phyloP scores from a whole-genome alignment of 1,139 yeast species.

The Debaryomycetaceae sp. region DNA sequence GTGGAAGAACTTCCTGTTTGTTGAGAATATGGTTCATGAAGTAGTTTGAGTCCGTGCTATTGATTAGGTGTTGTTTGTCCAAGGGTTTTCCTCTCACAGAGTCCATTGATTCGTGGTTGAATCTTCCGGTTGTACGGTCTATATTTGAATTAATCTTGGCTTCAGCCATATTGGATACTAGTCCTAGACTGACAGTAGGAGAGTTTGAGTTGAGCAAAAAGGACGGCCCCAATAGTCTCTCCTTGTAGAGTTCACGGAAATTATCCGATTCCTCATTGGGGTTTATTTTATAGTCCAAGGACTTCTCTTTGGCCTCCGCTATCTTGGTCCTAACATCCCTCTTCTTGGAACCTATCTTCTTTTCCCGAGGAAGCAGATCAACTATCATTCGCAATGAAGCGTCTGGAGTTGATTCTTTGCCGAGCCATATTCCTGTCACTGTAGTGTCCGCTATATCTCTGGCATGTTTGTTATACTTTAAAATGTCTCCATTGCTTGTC shows the following conservation, averaged over 20 bases:
- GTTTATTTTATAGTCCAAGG: slow-evolving; percentile 58
- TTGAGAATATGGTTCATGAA: slow-evolving; percentile 55
- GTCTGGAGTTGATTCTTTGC: slow-evolving; percentile 52
- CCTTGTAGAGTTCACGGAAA: slow-evolving; percentile 61
- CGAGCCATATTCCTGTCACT: slow-evolving; percentile 62
- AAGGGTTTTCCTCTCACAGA: slow-evolving; percentile 62
- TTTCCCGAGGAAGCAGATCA: slow-evolving; percentile 44
- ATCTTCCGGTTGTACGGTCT: slow-evolving; percentile 58
- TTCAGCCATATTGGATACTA: slow-evolving; percentile 66
- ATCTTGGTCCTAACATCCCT: slow-evolving; percentile 1
- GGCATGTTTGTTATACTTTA: slow-evolving; percentile 43
- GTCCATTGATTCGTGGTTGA: slow-evolving; percentile 46
- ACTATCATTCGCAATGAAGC: slow-evolving; percentile 59
- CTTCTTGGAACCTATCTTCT: slow-evolving; percentile 18
- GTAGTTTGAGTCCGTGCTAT: slow-evolving; percentile 42
- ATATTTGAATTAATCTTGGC: slow-evolving; percentile 72
- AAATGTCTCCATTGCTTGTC: slow-evolving; percentile 26
- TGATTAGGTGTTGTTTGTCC: slow-evolving; percentile 56
- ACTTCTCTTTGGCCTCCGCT: slow-evolving; percentile 57
- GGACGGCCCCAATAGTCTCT: slow-evolving; percentile 58
- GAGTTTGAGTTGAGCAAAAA: slow-evolving; percentile 39
- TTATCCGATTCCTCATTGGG: slow-evolving; percentile 39
- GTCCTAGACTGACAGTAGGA: slow-evolving; percentile 37
- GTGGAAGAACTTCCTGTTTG: slow-evolving; percentile 77
- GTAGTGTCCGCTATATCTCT: slow-evolving; percentile 46